Evolutionary conservation across 2,329 filamentous ascomycete species (phyloP), one percentile per base, ranked within the genome.

Genomic region (Coniochaeta sp.): DNA sequence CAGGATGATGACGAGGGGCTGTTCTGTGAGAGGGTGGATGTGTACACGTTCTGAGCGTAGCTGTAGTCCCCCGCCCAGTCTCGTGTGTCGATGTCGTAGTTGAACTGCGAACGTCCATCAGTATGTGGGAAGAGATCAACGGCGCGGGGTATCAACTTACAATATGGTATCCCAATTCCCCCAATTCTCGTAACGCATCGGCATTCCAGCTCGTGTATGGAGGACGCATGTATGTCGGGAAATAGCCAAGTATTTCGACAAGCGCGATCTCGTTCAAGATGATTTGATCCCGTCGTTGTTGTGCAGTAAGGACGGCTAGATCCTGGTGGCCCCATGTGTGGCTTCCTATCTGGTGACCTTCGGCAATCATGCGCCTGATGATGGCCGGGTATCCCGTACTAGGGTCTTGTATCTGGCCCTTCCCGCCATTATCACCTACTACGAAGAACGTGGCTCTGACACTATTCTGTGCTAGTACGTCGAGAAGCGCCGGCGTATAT

Each of bases 211-310:
- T 56, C 8, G 62, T 65, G 55, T 65, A 70, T 1, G 68, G 68
- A n/a, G 68, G 66, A 12, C 71, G 66, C 62, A 71, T 67, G 56
- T 74, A 74, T 14, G 69, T 71, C 1, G 71, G 71, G 51, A 70
- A 63, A 27, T 66, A 57, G 16, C 70, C 68, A 1, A 74, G 49
- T 9, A 71, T 62, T 20, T 63, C 58, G 6, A 54, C 58, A 7
- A 74, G 51, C 0, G 69, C 71, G 14, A 67, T 65, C 59, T 75
- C 70, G 50, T 69, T 67, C 45, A 65, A 63, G 20, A 65, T 52
- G 58, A 73, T 68, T 55, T 74, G 66, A 20, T 60, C 53, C 18
- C 53, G 50, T 13, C 63, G 59, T 50, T 63, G 60, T n/a, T 58
- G 45, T 3, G 61, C 52, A 3, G 54, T 59, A 42, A 70, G 52